Percentiles rank a stretch among this genome's conserved stretches.
Evolutionary conservation across 148 eudicot species (phyloP).

Genomic region (Heliosperma pusillum): DNA sequence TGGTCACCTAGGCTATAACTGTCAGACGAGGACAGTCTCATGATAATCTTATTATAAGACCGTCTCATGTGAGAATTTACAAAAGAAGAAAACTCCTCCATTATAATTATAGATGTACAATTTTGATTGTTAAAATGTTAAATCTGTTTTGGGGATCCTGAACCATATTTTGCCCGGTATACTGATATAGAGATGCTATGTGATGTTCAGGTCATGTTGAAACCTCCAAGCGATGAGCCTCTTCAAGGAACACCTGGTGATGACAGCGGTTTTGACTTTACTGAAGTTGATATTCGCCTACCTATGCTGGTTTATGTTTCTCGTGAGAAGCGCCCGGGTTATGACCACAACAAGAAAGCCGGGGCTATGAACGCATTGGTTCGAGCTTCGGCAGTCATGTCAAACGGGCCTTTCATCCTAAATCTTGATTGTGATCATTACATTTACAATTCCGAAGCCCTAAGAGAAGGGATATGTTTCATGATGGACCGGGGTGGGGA

Average conservation of each 20-base stretch:
- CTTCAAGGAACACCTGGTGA: conserved; percentile 42
- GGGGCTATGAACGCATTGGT: conserved; percentile 98
- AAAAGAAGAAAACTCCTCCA: no score
- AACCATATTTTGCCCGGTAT: neutral
- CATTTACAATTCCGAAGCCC: conserved; percentile 81
- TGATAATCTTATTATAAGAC: no score
- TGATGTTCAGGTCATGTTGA: conserved; percentile 80
- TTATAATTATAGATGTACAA: no score
- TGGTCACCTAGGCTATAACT: no score
- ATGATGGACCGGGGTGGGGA: conserved; percentile 99
- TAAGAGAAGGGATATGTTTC: conserved; percentile 94
- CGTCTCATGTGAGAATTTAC: no score
- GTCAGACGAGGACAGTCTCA: no score
- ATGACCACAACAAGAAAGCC: conserved; percentile 97
- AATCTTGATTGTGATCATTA: conserved; percentile 94
- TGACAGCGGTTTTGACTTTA: conserved; percentile 48
- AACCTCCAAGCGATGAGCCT: conserved; percentile 89
- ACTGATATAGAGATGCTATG: conserved; percentile 1
- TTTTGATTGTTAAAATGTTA: no score
- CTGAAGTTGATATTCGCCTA: conserved; percentile 79
- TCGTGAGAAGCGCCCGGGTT: conserved; percentile 95
- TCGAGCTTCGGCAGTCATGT: conserved; percentile 95
- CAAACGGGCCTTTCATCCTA: conserved; percentile 92
- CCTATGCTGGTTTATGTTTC: conserved; percentile 90
- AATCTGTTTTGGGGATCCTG: neutral